Evolutionary conservation across 179 eudicot species (phyloP).

Genomic region (Patellifolia procumbens): DNA sequence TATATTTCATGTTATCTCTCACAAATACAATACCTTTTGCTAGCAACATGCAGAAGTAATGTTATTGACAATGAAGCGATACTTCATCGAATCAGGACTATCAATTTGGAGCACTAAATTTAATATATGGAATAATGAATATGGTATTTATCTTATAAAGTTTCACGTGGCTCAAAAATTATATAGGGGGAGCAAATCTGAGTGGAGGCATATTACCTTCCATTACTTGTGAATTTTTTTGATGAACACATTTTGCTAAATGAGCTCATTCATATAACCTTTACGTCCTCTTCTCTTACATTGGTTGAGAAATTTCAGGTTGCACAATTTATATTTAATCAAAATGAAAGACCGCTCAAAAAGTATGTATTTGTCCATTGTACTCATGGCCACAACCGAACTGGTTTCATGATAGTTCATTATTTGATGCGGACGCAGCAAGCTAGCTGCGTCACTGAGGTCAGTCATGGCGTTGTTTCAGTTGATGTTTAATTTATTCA

Average conservation of each 20-base stretch:
- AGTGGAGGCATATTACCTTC: not conserved
- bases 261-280: not conserved
- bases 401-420: constrained; percentile 95
- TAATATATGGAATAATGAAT: no score
- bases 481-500: constrained; percentile 5
- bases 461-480: constrained; percentile 31
- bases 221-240: not conserved
- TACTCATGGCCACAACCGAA: constrained; percentile 98
- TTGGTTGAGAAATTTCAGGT: constrained; percentile 47
- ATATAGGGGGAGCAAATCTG: not conserved
- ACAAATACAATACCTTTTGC: not conserved
- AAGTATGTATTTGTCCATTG: constrained; percentile 88
- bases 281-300: not conserved
- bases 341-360: constrained; percentile 54
- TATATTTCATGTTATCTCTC: not conserved
- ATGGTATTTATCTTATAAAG: not conserved
- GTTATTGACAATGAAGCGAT: not conserved
- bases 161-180: not conserved
- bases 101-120: not conserved
- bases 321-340: constrained; percentile 63
- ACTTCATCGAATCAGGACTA: not conserved
- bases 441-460: constrained; percentile 73
- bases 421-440: constrained; percentile 81
- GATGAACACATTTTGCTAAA: not conserved
- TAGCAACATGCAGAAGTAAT: not conserved